These are phyloP conservation scores for Polytrichum commune DNA, from an alignment of 225 moss, liverwort and hornwort species.

Conservation along the genomic window DNA sequence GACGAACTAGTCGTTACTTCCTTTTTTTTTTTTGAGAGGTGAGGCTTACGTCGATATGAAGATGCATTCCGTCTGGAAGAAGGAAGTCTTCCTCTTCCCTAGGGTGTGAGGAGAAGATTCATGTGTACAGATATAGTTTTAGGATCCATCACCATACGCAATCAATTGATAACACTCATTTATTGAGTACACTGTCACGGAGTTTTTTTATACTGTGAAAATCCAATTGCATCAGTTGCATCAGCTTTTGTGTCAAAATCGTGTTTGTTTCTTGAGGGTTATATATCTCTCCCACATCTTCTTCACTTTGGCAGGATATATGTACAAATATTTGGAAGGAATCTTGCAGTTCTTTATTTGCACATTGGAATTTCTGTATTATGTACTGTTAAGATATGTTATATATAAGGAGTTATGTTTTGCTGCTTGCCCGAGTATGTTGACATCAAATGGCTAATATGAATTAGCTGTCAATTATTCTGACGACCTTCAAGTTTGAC, in stretches of 20 bases:
- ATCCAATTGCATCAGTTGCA: neutral
- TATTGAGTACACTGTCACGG: neutral
- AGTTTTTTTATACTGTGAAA: neutral
- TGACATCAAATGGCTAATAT: too few species aligned
- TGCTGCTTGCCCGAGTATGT: too few species aligned
- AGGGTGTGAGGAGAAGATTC: neutral
- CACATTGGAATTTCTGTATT: too few species aligned
- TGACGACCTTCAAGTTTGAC: too few species aligned
- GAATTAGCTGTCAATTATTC: too few species aligned
- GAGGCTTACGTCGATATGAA: conserved; percentile 5
- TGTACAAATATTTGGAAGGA: too few species aligned
- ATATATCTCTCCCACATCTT: too few species aligned
- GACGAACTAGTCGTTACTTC: neutral
- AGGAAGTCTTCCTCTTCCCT: neutral
- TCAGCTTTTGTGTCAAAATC: too few species aligned
- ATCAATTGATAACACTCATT: conserved; percentile 6
- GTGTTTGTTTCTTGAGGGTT: neutral
- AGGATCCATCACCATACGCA: conserved; percentile 10
- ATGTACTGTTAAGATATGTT: too few species aligned
- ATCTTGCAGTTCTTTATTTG: too few species aligned
- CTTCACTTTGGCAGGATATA: too few species aligned
- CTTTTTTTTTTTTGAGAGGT: neutral
- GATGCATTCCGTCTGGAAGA: neutral
- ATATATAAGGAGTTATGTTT: too few species aligned
- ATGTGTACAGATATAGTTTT: conserved; percentile 8